Conservation (phyloP, 1,139 yeast genomes). For the Suhomyces guaymorum region DNA sequence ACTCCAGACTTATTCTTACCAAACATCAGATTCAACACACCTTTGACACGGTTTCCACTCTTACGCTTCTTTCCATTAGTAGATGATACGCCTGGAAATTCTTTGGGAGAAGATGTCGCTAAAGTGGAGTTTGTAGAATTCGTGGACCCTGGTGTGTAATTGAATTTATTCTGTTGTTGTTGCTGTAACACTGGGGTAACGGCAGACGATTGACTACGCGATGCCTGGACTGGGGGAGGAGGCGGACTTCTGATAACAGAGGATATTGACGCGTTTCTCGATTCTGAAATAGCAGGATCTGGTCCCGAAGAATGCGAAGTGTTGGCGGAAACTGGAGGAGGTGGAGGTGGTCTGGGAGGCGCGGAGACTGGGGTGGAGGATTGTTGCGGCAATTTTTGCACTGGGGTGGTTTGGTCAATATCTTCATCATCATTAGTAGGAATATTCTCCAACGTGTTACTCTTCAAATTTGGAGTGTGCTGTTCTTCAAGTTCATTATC, state of each 20-base stretch:
- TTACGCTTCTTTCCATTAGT: slow-evolving; percentile 30
- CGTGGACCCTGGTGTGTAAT: slow-evolving; percentile 14
- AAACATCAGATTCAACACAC: slow-evolving; percentile 46
- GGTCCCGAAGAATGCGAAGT: background rate
- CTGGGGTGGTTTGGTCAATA: slow-evolving; percentile 24
- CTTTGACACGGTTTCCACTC: slow-evolving; percentile 41
- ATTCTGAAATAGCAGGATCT: slow-evolving; percentile 4
- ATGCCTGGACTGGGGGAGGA: slow-evolving; percentile 13
- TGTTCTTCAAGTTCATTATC: slow-evolving; percentile 5
- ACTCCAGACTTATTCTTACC: slow-evolving; percentile 26
- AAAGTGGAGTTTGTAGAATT: slow-evolving; percentile 16
- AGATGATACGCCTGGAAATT: slow-evolving; percentile 20
- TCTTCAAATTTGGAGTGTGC: slow-evolving; percentile 19
- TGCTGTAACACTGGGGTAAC: slow-evolving; percentile 36
- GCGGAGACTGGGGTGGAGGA: slow-evolving; percentile 4
- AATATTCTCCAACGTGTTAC: slow-evolving; percentile 32
- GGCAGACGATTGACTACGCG: slow-evolving; percentile 34
- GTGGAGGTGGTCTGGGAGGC: slow-evolving; percentile 7
- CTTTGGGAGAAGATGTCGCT: slow-evolving; percentile 24
- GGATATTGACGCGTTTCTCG: slow-evolving; percentile 22
- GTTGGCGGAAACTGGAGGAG: slow-evolving; percentile 5
- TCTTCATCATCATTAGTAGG: slow-evolving; percentile 40
- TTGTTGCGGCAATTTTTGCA: slow-evolving; percentile 5
- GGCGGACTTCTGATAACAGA: slow-evolving; percentile 27
- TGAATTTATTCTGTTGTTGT: slow-evolving; percentile 15